Conservation (phyloP, 441 rosid species). For the Jatropha podagrica region DNA sequence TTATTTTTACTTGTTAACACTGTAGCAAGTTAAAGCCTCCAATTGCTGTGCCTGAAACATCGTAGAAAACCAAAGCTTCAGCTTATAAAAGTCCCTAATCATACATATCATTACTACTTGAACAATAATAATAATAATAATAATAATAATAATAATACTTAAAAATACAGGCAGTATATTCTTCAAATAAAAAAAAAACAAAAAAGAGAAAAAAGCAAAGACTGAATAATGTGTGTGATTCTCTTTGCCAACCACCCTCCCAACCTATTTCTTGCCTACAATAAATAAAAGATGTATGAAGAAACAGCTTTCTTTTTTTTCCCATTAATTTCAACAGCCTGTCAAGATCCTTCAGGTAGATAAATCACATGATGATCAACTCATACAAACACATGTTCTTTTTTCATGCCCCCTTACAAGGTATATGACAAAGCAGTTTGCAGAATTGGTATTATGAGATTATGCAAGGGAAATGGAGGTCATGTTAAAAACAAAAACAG, state of each 20-base stretch:
- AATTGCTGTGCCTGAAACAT: conserved; percentile 35
- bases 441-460: not conserved
- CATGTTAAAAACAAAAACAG: not conserved
- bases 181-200: not conserved
- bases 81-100: not conserved
- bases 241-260: not conserved
- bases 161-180: not conserved
- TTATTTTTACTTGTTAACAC: conserved; percentile 23
- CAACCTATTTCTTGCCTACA: not conserved
- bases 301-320: not conserved
- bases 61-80: conserved; percentile 9
- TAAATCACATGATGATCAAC: not conserved
- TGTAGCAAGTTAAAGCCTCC: conserved; percentile 26
- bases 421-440: not conserved
- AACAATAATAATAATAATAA: not conserved
- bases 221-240: not conserved
- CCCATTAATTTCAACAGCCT: not conserved
- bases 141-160: too few species aligned
- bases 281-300: not conserved
- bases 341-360: not conserved
- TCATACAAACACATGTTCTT: not conserved
- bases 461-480: not conserved
- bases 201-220: too few species aligned
- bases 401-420: not conserved
- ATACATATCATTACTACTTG: not conserved